Evolutionary conservation across 2,329 filamentous ascomycete species (phyloP).

Genomic region (Periconia macrospinosa): DNA sequence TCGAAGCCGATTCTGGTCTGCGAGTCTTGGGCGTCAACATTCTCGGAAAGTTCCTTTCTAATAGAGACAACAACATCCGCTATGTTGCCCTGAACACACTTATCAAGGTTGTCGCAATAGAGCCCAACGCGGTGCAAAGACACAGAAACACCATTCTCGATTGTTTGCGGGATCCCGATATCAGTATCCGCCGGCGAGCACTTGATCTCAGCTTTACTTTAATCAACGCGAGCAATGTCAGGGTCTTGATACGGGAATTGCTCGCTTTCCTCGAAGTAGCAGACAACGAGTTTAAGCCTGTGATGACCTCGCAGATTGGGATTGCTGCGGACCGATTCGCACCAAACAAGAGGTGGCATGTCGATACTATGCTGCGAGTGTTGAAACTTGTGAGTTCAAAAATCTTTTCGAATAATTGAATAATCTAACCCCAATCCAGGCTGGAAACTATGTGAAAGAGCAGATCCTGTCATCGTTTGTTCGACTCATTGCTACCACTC

Average conservation of each 20-base stretch:
- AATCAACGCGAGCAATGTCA: slow-evolving; percentile 95
- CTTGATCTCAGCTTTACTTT: slow-evolving; percentile 96
- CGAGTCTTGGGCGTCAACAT: slow-evolving; percentile 97
- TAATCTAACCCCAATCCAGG: slow-evolving; percentile 43
- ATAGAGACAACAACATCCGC: slow-evolving; percentile 98
- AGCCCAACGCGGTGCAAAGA: slow-evolving; percentile 94
- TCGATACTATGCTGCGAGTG: slow-evolving; percentile 95
- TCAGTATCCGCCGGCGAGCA: slow-evolving; percentile 94
- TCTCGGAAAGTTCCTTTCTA: slow-evolving; percentile 95
- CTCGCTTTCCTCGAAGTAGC: slow-evolving; percentile 95
- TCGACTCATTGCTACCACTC: slow-evolving; percentile 88
- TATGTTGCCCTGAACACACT: slow-evolving; percentile 97
- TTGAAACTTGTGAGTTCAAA: slow-evolving; percentile 65
- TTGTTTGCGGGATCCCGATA: slow-evolving; percentile 93
- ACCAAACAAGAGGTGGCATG: slow-evolving; percentile 97
- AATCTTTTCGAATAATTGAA: background rate
- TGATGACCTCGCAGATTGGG: slow-evolving; percentile 97
- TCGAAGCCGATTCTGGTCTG: slow-evolving; percentile 93
- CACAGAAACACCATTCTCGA: slow-evolving; percentile 98
- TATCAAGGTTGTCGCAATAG: slow-evolving; percentile 96
- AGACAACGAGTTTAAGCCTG: slow-evolving; percentile 97
- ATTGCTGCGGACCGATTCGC: slow-evolving; percentile 95
- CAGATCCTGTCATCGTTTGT: slow-evolving; percentile 97
- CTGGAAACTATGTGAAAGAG: slow-evolving; percentile 96
- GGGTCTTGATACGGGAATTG: slow-evolving; percentile 88